Evolutionary conservation across 2,329 filamentous ascomycete genomes (phyloP), one percentile per base, ranked within the genome.

Genomic region (Colletotrichum neosansevieriae): DNA sequence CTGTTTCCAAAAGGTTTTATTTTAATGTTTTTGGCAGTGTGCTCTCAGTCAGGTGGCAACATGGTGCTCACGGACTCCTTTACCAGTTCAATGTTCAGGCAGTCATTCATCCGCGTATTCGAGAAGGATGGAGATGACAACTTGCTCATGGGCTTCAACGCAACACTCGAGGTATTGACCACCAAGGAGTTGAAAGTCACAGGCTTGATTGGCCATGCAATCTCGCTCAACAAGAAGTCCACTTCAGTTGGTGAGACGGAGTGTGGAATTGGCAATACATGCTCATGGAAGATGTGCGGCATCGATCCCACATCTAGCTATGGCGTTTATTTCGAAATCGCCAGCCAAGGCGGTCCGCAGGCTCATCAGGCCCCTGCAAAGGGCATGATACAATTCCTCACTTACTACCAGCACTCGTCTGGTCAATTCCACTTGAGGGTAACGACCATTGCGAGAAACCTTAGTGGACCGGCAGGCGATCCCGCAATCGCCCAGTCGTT

Each of bases 251-350:
- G 96, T 60, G 96, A 99, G 83, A 98, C 96, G 0, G 96, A 99
- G 79, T 98, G 95, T 75, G 96, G 96, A 76, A 98, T 99, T 74
- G 96, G 96, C 72, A 98, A 98, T 78, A 99, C 96, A 1, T 98
- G 95, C 80, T 95, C 94, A 3, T 99, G 96, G 96, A 99, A 99
- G 83, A 98, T 99, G 95, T 98, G 96, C 76, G 94, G 94, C 73
- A 98, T 99, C 73, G 94, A 98, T 75, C 96, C 96, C 11, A 92
- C 90, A 63, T 90, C 96, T 36, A 98, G 94, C 75, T 98, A 98
- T 75, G 96, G 94, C 70, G 88, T 99, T 71, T 99, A 98, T 82
- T 99, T 98, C 75, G 96, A 99, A 80, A 97, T 99, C 77, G 95
- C 96, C 53, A 94, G 92, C 74, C 96, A 98, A 81, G 94, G 94